Evolutionary conservation across 805 yeast genomes (phyloP).

Genomic region (Myxozyma geophila): DNA sequence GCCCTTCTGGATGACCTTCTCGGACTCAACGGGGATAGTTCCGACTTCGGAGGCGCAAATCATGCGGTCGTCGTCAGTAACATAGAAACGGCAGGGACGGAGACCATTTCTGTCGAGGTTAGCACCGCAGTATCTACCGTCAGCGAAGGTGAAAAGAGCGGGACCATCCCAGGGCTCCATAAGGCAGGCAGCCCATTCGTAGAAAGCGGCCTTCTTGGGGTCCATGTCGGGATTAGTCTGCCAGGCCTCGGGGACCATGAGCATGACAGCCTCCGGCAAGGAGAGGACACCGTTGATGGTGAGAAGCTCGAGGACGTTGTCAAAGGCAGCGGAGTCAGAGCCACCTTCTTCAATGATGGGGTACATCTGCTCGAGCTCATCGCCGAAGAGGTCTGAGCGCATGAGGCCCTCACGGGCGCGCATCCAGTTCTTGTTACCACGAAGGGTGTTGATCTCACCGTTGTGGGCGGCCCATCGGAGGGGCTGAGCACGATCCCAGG

Average conservation of each 20-base stretch:
- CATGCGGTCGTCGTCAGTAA: conserved; percentile 91
- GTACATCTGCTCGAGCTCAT: conserved; percentile 84
- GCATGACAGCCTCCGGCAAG: conserved; percentile 95
- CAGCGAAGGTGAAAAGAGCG: conserved; percentile 93
- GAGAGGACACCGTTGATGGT: conserved; percentile 90
- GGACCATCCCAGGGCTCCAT: conserved; percentile 99
- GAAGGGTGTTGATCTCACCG: conserved; percentile 95
- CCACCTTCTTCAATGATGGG: conserved; percentile 99
- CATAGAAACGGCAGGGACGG: conserved; percentile 97
- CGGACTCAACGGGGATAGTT: conserved; percentile 86
- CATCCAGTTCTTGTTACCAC: conserved; percentile 99
- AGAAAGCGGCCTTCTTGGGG: conserved; percentile 89
- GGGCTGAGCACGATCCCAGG: conserved; percentile 99
- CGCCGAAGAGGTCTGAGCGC: conserved; percentile 85
- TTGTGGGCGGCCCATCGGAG: conserved; percentile 96
- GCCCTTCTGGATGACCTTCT: conserved; percentile 83
- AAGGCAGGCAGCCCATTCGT: conserved; percentile 98
- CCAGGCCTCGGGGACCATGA: conserved; percentile 98
- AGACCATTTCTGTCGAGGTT: conserved; percentile 95
- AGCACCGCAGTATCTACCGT: conserved; percentile 98
- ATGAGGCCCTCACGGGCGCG: conserved; percentile 97
- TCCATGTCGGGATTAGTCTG: conserved; percentile 85
- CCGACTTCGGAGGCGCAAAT: conserved; percentile 99
- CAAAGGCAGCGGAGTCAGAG: conserved; percentile 97
- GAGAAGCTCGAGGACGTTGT: conserved; percentile 89